Base-by-base conservation (phyloP, 2,329 filamentous ascomycete genomes). In the Macrophomina phaseolina region DNA sequence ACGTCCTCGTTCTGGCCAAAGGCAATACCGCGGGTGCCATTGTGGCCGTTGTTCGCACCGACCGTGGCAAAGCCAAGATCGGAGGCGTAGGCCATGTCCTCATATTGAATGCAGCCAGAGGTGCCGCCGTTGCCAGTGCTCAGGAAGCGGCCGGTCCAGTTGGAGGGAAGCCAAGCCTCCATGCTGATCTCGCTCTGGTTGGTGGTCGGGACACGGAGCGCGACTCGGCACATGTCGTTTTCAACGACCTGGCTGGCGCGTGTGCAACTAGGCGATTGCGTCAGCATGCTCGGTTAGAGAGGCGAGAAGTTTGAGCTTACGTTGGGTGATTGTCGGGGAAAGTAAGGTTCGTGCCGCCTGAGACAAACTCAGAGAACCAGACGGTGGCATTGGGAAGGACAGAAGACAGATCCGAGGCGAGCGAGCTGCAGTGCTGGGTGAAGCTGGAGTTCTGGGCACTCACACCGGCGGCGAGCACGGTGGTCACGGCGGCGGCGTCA, bases 121-220 rank as follows among this genome's bases (percentile, higher is more conserved):
- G 80, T 55, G n/a, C 80, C 80, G 18, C 80, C 80, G 67, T 82
- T 82, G 4, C 79, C 79, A 0, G 75, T 78, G 11, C 73, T 75
- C 16, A 81, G 68, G 66, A 80, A 79, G 5, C 79, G 73, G 0
- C 79, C 79, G 11, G 75, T 79, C 77, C 78, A 81, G 56, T 77
- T 77, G 4, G 71, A 73, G 14, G 81, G 81, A 28, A 83, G 70
- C 81, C 81, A 83, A 12, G 80, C 77, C 70, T 83, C 81, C 72
- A 82, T 77, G 7, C 73, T 78, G 67, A 82, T 79, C 9, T 78
- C 79, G 16, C 77, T 80, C 48, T 76, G 73, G 4, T 74, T 74
- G 3, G 80, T 81, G 0, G 81, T 83, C 4, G 74, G 70, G 14
- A 83, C 78, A 9, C 74, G 76, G 63, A 84, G 75, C 2, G 78